phyloP scores from a whole-genome alignment of 148 eudicot species.

The Persicaria tinctoria region DNA sequence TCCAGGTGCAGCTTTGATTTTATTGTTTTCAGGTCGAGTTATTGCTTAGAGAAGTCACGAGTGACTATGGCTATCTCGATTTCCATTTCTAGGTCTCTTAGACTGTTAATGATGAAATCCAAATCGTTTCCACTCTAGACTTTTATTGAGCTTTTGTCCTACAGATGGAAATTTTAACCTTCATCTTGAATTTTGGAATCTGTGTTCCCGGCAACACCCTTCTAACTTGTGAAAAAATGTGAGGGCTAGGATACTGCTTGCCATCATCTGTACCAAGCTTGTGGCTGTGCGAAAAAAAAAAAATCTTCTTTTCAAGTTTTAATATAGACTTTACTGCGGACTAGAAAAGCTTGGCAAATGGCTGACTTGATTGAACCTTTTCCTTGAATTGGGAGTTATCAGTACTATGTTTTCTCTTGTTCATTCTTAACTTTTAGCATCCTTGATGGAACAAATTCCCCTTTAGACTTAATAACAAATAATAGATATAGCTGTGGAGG shows the following conservation, averaged over 20 bases:
- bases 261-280: neutral
- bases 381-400: neutral
- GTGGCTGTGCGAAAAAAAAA: neutral
- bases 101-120: neutral
- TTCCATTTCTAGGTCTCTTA: neutral
- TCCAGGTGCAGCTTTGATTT: conserved; percentile 45
- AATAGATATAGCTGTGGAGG: neutral
- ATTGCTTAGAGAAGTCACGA: neutral
- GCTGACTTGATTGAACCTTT: neutral
- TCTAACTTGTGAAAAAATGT: neutral
- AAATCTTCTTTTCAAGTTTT: neutral
- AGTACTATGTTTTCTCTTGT: neutral
- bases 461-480: neutral
- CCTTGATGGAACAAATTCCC: neutral
- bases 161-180: neutral
- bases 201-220: neutral
- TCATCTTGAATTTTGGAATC: neutral
- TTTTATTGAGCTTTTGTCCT: neutral
- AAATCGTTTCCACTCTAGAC: neutral
- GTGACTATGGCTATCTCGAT: neutral
- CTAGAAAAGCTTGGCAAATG: neutral
- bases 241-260: neutral
- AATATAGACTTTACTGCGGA: neutral
- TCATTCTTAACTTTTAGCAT: neutral
- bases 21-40: neutral